These are phyloP conservation scores for Neurospora sp. DNA, from an alignment of 2,329 filamentous ascomycete species.

Conservation along the genomic window DNA sequence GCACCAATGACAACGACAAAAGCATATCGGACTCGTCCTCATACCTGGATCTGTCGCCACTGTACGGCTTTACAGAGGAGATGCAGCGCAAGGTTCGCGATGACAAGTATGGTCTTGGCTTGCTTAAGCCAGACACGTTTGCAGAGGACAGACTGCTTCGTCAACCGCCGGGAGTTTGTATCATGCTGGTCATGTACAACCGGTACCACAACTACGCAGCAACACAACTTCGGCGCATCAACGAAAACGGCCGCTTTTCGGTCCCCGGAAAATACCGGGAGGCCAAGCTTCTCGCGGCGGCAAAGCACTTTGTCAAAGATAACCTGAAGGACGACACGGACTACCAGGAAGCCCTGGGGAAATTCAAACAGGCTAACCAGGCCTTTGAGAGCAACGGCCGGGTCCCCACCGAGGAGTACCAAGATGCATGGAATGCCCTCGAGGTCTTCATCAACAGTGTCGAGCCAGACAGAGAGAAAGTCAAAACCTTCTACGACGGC, in stretches of 20 bases:
- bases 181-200: conserved; percentile 57
- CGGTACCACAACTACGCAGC: conserved; percentile 61
- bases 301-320: neutral
- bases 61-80: conserved; percentile 58
- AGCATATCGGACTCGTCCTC: conserved; percentile 59
- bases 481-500: neutral
- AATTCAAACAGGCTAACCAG: neutral
- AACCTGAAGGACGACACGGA: neutral
- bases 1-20: conserved; percentile 52
- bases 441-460: neutral
- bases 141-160: conserved; percentile 53
- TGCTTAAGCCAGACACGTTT: conserved; percentile 62
- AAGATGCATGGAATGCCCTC: neutral
- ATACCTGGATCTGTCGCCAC: conserved; percentile 62
- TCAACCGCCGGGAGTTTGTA: conserved; percentile 59
- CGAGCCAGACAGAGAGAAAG: neutral
- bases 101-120: conserved; percentile 45
- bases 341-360: neutral
- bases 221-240: conserved; percentile 52
- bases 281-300: neutral
- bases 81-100: conserved; percentile 56
- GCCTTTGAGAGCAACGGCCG: neutral
- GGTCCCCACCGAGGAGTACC: neutral
- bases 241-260: conserved; percentile 52
- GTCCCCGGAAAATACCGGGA: conserved; percentile 16